phyloP scores from a whole-genome alignment of 2,329 filamentous ascomycete species.

The Hypoxylon sp. region DNA sequence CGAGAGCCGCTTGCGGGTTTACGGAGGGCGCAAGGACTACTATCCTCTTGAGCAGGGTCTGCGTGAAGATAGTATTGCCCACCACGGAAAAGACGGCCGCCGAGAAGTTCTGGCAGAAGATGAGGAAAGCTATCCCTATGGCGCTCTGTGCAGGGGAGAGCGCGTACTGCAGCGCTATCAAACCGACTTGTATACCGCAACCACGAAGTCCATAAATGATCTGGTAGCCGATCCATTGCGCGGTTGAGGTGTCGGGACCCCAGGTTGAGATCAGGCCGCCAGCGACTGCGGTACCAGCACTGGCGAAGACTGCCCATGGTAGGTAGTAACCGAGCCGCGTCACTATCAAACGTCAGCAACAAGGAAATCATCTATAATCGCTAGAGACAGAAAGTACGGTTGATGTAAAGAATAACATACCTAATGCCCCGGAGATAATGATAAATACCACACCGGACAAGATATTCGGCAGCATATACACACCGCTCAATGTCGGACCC shows the following conservation, averaged over 20 bases:
- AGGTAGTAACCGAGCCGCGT: constrained; percentile 52
- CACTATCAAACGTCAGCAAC: constrained; percentile 42
- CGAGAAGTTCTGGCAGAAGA: constrained; percentile 52
- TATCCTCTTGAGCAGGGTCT: constrained; percentile 46
- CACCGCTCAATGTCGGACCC: constrained; percentile 52
- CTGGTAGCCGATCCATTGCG: constrained; percentile 52
- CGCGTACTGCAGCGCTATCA: constrained; percentile 52
- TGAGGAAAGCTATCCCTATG: constrained; percentile 49
- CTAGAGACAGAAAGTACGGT: not conserved
- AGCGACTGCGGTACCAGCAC: constrained; percentile 45
- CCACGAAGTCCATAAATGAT: constrained; percentile 51
- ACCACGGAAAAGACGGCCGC: constrained; percentile 51
- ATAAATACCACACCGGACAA: constrained; percentile 68
- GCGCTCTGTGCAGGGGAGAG: constrained; percentile 49
- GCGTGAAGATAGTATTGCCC: constrained; percentile 52
- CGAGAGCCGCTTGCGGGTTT: constrained; percentile 45
- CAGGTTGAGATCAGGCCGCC: constrained; percentile 52
- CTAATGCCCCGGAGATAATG: constrained; percentile 60
- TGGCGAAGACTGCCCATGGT: constrained; percentile 49
- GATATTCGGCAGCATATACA: constrained; percentile 54
- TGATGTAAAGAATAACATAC: constrained; percentile 37
- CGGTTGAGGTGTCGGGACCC: constrained; percentile 46
- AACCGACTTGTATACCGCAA: constrained; percentile 49
- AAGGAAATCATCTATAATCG: not conserved
- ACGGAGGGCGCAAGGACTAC: constrained; percentile 48